These are phyloP conservation scores for Penicillium sp. DNA, from an alignment of 2,329 filamentous ascomycete species.

Conservation along the genomic window DNA sequence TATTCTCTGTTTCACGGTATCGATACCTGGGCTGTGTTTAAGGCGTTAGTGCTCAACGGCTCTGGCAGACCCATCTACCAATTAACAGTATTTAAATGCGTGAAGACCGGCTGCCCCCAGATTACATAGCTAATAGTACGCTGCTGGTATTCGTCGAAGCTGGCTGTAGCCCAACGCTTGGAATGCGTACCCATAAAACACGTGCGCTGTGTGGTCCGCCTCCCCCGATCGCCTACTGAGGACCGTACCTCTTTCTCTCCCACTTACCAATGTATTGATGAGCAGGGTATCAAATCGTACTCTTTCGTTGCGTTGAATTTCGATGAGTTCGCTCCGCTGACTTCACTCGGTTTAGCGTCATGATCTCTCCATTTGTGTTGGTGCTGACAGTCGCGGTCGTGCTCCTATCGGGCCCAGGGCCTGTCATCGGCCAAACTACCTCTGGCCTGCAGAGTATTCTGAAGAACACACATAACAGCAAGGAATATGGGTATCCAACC, in stretches of 20 bases:
- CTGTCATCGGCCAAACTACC: constrained; percentile 37
- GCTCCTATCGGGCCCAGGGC: constrained; percentile 27
- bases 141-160: background rate
- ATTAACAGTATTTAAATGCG: background rate
- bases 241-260: background rate
- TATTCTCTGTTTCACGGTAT: background rate
- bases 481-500: constrained; percentile 62
- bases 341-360: background rate
- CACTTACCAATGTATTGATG: background rate
- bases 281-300: too few species aligned
- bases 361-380: constrained; percentile 14
- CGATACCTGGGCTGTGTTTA: background rate
- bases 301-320: background rate
- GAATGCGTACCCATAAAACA: constrained; percentile 5
- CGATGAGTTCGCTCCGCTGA: background rate
- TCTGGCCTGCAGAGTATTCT: constrained; percentile 58
- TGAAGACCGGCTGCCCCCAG: background rate
- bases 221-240: background rate
- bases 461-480: constrained; percentile 54
- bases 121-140: background rate
- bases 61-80: background rate
- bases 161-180: background rate
- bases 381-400: constrained; percentile 23
- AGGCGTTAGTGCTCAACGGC: background rate
- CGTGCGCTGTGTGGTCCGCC: constrained; percentile 11